Evolutionary conservation across 208 protist genomes (phyloP).

Genomic region (Leishmania amazonensis): DNA sequence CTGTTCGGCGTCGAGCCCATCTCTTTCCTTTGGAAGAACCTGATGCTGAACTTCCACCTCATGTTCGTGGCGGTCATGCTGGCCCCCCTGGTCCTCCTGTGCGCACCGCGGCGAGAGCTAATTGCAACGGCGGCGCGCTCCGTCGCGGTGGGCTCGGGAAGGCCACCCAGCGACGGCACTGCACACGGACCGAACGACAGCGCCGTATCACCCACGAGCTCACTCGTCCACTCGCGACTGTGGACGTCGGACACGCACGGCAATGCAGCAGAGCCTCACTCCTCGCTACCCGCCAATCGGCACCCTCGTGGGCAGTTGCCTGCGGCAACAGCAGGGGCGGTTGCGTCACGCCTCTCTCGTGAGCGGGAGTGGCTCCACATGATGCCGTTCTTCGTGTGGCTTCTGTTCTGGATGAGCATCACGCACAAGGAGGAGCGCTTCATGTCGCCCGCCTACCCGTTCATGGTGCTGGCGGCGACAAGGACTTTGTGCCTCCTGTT

Average conservation of each 20-base stretch:
- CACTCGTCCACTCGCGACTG: background rate
- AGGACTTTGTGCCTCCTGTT: conserved; percentile 43
- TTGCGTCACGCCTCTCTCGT: conserved; percentile 18
- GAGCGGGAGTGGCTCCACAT: conserved; percentile 60
- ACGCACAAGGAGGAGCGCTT: conserved; percentile 97
- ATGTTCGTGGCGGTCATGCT: conserved; percentile 68
- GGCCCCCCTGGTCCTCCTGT: conserved; percentile 45
- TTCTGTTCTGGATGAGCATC: conserved; percentile 83
- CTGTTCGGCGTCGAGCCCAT: conserved; percentile 94
- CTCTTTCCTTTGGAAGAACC: conserved; percentile 93
- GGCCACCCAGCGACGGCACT: background rate
- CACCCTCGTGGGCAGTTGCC: background rate
- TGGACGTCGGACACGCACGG: background rate
- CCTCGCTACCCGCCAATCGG: conserved; percentile 3
- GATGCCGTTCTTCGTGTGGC: conserved; percentile 88
- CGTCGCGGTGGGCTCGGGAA: background rate
- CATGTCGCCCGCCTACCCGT: conserved; percentile 93
- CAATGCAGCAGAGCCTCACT: background rate
- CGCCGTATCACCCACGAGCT: background rate
- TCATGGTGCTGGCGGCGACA: conserved; percentile 83
- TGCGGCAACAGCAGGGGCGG: background rate
- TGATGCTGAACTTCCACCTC: conserved; percentile 95
- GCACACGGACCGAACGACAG: background rate
- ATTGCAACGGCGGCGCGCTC: background rate
- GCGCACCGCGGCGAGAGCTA: conserved; percentile 1